Percentiles rank a stretch among this genome's conserved stretches.
phyloP scores from a whole-genome alignment of 805 yeast genomes.

The Metschnikowia arizonensis region DNA sequence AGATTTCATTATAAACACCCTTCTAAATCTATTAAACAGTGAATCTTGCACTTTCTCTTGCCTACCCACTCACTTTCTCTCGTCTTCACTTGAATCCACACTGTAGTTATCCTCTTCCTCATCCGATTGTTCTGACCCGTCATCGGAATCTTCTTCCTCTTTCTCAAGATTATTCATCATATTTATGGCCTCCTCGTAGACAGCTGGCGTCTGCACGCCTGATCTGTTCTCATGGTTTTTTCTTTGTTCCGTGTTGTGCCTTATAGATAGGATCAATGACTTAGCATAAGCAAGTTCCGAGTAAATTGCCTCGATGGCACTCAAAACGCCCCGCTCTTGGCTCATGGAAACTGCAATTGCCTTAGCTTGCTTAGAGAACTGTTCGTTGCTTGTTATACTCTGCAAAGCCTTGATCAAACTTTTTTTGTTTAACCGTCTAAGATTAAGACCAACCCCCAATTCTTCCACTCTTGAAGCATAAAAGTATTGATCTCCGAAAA shows the following conservation, averaged over 20 bases:
- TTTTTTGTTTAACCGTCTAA: slow-evolving; percentile 63
- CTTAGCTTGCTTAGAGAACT: slow-evolving; percentile 65
- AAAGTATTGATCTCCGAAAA: slow-evolving; percentile 94
- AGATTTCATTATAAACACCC: not conserved
- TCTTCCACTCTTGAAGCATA: slow-evolving; percentile 86
- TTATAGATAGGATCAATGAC: slow-evolving; percentile 48
- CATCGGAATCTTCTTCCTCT: slow-evolving; percentile 3
- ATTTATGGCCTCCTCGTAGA: slow-evolving; percentile 17
- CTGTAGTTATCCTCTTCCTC: slow-evolving; percentile 3
- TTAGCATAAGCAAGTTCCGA: slow-evolving; percentile 73
- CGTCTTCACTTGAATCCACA: not conserved
- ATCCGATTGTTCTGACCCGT: slow-evolving; percentile 4
- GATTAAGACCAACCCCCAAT: slow-evolving; percentile 73
- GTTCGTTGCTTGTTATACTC: slow-evolving; percentile 60
- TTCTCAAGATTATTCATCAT: slow-evolving; percentile 11
- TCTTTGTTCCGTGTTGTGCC: slow-evolving; percentile 29
- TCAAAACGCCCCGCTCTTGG: slow-evolving; percentile 74
- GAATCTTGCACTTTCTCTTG: too few relatives aligned
- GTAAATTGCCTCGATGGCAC: slow-evolving; percentile 77
- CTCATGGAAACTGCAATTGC: slow-evolving; percentile 58
- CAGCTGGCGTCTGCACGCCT: slow-evolving; percentile 27
- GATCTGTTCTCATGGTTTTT: slow-evolving; percentile 21
- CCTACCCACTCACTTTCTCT: not conserved
- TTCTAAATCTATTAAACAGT: too few relatives aligned
- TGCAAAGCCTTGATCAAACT: slow-evolving; percentile 64